Conservation (phyloP, 495 filamentous ascomycete species). For the Aspergillus funiculosus region DNA sequence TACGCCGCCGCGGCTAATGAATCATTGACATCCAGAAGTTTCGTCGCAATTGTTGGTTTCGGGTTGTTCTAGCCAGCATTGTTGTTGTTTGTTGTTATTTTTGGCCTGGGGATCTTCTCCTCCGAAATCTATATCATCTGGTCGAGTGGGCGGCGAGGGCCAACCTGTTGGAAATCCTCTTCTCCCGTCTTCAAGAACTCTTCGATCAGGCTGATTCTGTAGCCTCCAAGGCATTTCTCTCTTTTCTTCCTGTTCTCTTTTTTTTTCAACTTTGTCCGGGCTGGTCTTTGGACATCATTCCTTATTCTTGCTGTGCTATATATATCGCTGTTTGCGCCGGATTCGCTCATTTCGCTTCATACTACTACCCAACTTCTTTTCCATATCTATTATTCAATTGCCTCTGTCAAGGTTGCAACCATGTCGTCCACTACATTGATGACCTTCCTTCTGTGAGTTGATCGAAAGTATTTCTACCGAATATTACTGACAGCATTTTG, state of each 20-base stretch:
- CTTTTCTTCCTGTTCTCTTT: not conserved
- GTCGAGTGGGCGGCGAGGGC: not conserved
- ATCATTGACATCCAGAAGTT: constrained; percentile 18
- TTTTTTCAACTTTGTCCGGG: constrained; percentile 13
- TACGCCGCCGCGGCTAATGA: constrained; percentile 23
- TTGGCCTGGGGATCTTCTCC: constrained; percentile 7
- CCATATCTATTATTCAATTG: not conserved
- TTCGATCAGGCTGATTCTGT: constrained; percentile 2
- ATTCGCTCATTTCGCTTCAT: not conserved
- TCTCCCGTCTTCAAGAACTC: not conserved
- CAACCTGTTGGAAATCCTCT: constrained; percentile 1
- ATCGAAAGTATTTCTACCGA: not conserved
- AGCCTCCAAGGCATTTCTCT: constrained; percentile 6
- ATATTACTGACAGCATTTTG: constrained; percentile 11
- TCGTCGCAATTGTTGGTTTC: constrained; percentile 12
- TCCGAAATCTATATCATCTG: constrained; percentile 13
- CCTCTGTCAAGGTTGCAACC: constrained; percentile 2
- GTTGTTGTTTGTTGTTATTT: constrained; percentile 18
- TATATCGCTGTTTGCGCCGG: not conserved
- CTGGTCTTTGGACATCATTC: constrained; percentile 17
- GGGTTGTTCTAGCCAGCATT: constrained; percentile 13
- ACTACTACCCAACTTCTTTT: constrained; percentile 1
- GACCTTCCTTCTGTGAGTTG: constrained; percentile 68
- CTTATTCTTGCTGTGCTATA: not conserved
- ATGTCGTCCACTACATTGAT: constrained; percentile 72